A percentile compares a stretch with the other conserved stretches of the same genome.
These are phyloP conservation scores for Solanum pinnatisectum DNA, from an alignment of 257 asterid genomes.

Conservation along the genomic window DNA sequence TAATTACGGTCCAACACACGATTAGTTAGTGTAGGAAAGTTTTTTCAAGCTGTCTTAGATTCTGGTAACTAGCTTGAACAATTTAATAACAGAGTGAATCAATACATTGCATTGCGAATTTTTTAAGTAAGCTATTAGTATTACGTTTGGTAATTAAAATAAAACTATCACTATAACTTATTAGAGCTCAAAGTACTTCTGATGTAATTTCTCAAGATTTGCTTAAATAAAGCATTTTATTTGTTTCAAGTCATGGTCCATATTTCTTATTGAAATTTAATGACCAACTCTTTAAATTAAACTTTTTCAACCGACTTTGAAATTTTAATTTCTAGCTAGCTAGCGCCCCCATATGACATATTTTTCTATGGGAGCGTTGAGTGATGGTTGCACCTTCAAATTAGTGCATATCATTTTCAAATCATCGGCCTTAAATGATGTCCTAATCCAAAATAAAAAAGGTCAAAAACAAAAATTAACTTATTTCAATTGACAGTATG, in stretches of 20 bases:
- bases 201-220: background rate
- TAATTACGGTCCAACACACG: background rate
- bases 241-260: background rate
- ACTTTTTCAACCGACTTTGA: background rate
- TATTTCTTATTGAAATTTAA: background rate
- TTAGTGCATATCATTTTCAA: background rate
- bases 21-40: background rate
- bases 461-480: background rate
- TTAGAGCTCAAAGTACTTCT: background rate
- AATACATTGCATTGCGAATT: too few species aligned
- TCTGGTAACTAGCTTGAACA: background rate
- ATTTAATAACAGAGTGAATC: background rate
- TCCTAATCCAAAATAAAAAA: background rate
- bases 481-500: background rate
- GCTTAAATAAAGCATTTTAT: background rate
- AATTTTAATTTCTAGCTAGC: background rate
- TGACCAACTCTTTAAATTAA: background rate
- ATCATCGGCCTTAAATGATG: background rate
- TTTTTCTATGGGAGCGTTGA: background rate
- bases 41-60: background rate
- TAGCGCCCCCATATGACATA: background rate
- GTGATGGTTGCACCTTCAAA: background rate
- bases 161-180: too few species aligned
- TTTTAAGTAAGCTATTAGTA: background rate
- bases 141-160: too few species aligned